Base-by-base conservation (phyloP, 129 eudicot genomes). In the Logfia minima region DNA sequence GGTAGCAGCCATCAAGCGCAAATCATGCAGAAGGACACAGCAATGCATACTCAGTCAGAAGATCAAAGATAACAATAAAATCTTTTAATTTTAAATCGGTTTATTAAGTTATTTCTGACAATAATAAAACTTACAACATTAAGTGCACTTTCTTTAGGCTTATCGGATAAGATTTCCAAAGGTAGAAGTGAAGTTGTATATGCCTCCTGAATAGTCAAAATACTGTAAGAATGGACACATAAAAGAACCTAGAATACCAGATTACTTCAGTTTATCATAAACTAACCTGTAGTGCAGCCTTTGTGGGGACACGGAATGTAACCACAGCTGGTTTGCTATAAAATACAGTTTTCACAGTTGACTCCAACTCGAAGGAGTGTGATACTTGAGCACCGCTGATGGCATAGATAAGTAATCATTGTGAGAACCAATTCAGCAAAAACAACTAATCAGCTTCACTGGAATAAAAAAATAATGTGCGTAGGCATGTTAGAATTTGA, bases 341-440 rank as follows among this genome's bases (percentile, higher is more conserved):
- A 29, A 89, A 89, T 43, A 81, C 37, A 14, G 90, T 84, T 79
- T 89, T 89, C 67, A 77, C 79, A 64, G 72, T 89, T 24, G 93
- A 85, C 72, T 89, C 96, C 82, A 94, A 68, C 81, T 94, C 90
- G 82, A 94, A 91, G 58, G 93, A 81, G 83, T 89, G 97, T 52
- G 98, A 91, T 22, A 91, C 70, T 71, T 60, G 32, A 74, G 91
- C 82, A 14, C 98, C 98, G 28, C 98, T 91, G 87, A 43, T 14
- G 35, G 78, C 56, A 10, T 75, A 41, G 14, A 62, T 18, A 77
- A 71, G 65, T 71, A 79, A 32, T 81, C 52, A 23, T 76, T 85
- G 59, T 61, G 79, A 83, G 43, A 84, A 41, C 51, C 14, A 82
- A 34, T 28, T 65, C 26, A 80, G 14, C 19, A 22, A 41, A 55